These are phyloP conservation scores for Amaranthus hypochondriacus DNA, from an alignment of 148 eudicot genomes.

Conservation along the genomic window DNA sequence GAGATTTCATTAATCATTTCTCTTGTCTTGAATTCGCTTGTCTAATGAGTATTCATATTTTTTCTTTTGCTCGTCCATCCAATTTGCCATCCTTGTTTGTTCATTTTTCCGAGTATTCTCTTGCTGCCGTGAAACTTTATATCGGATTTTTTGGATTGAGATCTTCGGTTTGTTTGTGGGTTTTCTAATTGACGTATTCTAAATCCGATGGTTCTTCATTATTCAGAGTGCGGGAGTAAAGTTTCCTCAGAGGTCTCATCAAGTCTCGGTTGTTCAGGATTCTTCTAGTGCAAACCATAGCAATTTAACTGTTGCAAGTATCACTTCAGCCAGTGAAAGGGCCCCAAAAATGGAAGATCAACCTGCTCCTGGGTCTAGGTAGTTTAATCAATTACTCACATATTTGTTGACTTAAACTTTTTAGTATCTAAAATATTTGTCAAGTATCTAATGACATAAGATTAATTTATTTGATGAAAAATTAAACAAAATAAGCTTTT, in stretches of 20 bases:
- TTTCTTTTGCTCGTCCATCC: neutral
- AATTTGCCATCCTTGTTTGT: neutral
- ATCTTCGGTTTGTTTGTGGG: conserved; percentile 1
- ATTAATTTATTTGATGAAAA: too few relatives aligned
- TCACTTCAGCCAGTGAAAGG: conserved; percentile 40
- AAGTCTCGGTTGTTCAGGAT: conserved; percentile 32
- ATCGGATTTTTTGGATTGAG: neutral
- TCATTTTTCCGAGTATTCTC: neutral
- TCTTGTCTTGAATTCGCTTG: neutral
- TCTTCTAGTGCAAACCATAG: conserved; percentile 36
- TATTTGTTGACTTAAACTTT: neutral
- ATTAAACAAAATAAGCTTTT: too few relatives aligned
- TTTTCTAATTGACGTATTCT: neutral
- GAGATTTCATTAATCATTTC: neutral
- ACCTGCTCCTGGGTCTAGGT: conserved; percentile 81
- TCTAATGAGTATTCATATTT: neutral
- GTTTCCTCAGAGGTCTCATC: conserved; percentile 57
- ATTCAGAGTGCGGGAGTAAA: conserved; percentile 89
- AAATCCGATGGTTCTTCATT: conserved; percentile 4
- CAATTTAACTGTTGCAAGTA: conserved; percentile 32
- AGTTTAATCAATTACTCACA: conserved; percentile 24
- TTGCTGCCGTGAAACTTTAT: neutral
- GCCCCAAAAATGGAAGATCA: conserved; percentile 41
- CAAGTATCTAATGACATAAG: neutral
- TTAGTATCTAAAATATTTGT: neutral